Conservation (phyloP, 1,284 basidiomycete species). For the Tranzscheliella williamsii region DNA sequence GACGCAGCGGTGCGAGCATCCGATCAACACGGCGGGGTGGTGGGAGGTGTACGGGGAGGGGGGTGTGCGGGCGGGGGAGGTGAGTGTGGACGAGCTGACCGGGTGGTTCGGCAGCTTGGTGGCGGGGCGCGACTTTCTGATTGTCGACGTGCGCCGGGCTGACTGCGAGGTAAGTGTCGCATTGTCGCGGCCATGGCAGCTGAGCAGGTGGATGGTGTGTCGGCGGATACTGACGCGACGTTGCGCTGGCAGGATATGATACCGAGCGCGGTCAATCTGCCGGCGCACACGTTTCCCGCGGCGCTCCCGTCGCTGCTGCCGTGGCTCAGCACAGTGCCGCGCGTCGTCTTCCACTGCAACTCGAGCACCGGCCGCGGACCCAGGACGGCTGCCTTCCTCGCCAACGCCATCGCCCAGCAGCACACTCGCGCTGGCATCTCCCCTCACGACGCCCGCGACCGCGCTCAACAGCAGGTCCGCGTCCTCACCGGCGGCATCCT, state of each 20-base stretch:
- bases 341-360: slow-evolving; percentile 59
- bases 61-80: slow-evolving; percentile 8
- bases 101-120: slow-evolving; percentile 15
- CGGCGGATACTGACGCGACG: no score
- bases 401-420: slow-evolving; percentile 42
- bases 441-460: slow-evolving; percentile 5
- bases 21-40: slow-evolving; percentile 32
- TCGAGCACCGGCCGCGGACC: slow-evolving; percentile 52
- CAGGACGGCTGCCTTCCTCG: slow-evolving; percentile 56
- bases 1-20: slow-evolving; percentile 2
- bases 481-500: slow-evolving; percentile 56
- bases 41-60: slow-evolving; percentile 29
- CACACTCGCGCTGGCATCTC: slow-evolving; percentile 6
- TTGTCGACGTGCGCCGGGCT: slow-evolving; percentile 45
- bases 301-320: slow-evolving; percentile 50
- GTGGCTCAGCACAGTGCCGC: slow-evolving; percentile 49
- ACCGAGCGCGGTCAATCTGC: slow-evolving; percentile 60
- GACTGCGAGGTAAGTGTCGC: slow-evolving; percentile 43
- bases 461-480: slow-evolving; percentile 17
- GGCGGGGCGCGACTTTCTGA: slow-evolving; percentile 36
- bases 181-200: no score
- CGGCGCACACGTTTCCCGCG: slow-evolving; percentile 60
- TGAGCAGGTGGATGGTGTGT: no score
- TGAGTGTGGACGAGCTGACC: slow-evolving; percentile 34
- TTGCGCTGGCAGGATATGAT: slow-evolving; percentile 53